A percentile compares a stretch with the other conserved stretches of the same genome.
These are phyloP conservation scores for Neurospora sp. DNA, from an alignment of 495 filamentous ascomycete genomes.

Conservation along the genomic window DNA sequence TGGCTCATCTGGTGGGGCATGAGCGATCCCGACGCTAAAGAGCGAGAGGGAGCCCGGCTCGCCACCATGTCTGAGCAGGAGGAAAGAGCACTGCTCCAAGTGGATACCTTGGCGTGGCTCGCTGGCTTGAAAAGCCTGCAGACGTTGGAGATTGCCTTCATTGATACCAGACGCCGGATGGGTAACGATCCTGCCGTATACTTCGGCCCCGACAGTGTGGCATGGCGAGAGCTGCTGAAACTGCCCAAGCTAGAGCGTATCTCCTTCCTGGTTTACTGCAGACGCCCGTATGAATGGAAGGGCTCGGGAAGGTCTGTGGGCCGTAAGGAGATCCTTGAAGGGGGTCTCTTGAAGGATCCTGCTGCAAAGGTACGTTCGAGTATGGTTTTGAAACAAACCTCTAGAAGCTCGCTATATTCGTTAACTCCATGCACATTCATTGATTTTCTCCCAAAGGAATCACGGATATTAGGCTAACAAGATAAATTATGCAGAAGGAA, in stretches of 20 bases:
- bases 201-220: background rate
- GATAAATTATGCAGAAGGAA: background rate
- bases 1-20: background rate
- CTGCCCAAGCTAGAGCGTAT: background rate
- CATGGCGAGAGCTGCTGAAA: background rate
- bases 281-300: background rate
- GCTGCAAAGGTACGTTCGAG: background rate
- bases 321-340: background rate
- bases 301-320: background rate
- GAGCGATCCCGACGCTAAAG: background rate
- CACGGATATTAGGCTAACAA: background rate
- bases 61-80: too few relatives aligned
- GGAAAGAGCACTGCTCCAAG: background rate
- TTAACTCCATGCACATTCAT: background rate
- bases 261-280: background rate
- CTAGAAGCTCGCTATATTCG: background rate
- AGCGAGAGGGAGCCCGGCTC: too few relatives aligned
- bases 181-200: background rate
- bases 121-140: background rate
- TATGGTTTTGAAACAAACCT: background rate
- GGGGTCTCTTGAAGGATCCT: background rate
- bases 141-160: background rate
- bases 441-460: fast-evolving
- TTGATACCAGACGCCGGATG: background rate
- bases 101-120: background rate